phyloP scores from a whole-genome alignment of 2,329 filamentous ascomycete species.

The Diplodia intermedia region DNA sequence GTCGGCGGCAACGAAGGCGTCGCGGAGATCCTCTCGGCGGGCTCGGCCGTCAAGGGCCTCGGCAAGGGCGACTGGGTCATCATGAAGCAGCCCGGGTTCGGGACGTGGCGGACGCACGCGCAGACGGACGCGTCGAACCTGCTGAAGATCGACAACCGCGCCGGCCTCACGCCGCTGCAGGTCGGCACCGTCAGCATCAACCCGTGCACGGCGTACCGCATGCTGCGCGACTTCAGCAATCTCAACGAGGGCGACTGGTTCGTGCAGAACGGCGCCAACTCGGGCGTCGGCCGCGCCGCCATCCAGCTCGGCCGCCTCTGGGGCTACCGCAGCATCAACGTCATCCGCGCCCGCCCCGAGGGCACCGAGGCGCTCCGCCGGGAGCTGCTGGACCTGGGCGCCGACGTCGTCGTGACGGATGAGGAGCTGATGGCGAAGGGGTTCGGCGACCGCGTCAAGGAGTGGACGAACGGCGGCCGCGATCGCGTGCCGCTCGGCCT shows the following conservation, averaged over 20 bases:
- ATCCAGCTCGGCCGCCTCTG: slow-evolving; percentile 86
- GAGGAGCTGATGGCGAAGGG: slow-evolving; percentile 65
- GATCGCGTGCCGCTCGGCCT: slow-evolving; percentile 78
- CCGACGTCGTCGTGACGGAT: slow-evolving; percentile 68
- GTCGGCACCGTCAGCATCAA: slow-evolving; percentile 91
- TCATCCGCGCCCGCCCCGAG: slow-evolving; percentile 74
- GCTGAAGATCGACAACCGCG: slow-evolving; percentile 72
- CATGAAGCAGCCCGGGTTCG: slow-evolving; percentile 80
- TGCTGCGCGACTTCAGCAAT: slow-evolving; percentile 80
- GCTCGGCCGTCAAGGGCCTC: slow-evolving; percentile 67
- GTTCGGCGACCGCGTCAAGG: slow-evolving; percentile 67
- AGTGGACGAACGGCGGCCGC: slow-evolving; percentile 73
- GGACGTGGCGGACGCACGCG: slow-evolving; percentile 94
- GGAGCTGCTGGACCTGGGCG: slow-evolving; percentile 67
- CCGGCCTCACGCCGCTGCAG: slow-evolving; percentile 75
- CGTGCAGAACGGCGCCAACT: slow-evolving; percentile 96
- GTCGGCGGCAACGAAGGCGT: slow-evolving; percentile 91
- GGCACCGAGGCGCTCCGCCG: slow-evolving; percentile 70
- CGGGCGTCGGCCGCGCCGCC: slow-evolving; percentile 86
- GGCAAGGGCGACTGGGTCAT: slow-evolving; percentile 91
- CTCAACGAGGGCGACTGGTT: slow-evolving; percentile 85
- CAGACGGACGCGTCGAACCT: slow-evolving; percentile 66
- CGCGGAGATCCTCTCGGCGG: slow-evolving; percentile 81
- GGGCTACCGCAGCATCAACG: slow-evolving; percentile 90
- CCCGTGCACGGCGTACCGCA: slow-evolving; percentile 91